Evolutionary conservation across 2,329 filamentous ascomycete species (phyloP), one percentile per base, ranked within the genome.

Genomic region (Xylariaceae sp.): DNA sequence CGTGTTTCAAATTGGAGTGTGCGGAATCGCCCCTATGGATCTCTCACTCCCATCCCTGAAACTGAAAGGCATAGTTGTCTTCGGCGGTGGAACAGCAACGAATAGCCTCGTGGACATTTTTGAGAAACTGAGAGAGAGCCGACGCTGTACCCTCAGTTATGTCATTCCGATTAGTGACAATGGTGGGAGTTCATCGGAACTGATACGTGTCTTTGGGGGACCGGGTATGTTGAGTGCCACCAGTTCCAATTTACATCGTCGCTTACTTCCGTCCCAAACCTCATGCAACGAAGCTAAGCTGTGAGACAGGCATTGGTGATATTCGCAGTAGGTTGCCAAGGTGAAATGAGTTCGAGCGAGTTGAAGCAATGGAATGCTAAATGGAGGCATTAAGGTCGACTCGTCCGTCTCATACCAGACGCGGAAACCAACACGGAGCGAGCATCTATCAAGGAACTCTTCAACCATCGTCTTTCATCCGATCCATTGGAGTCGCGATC

Each of bases 151-250:
- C 2, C 73, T 95, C 40, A 90, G 83, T 71, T 95, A 96, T 69
- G 84, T 97, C 53, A 96, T 97, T 47, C 93, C 93, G 34, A 96
- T 97, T 67, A 94, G 89, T 59, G 93, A 97, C 73, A 97, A 97
- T 71, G 93, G 93, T 45, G 93, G 93, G 38, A 95, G 89, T 62
- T 95, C 91, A 2, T 96, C 90, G 42, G 93, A 97, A 74, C 76
- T 97, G 63, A 96, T 97, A 60, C 82, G 94, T 34, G 91, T 97
- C 34, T 94, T 97, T 72, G 94, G 93, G 13, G 94, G 94, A 1
- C 93, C 93, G 59, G 93, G 93, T 87, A 73, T 50, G 72, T 14
- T 22, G 22, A 5, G 22, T 28, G 7, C 22, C 22, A n/a, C n/a
- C n/a, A n/a, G n/a, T 7, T 28, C 7, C 22, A 28, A 28, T 28